Percentiles rank a stretch among this genome's conserved stretches.
Conservation (phyloP, 805 yeast species). For the Starmerella tilneyi region DNA sequence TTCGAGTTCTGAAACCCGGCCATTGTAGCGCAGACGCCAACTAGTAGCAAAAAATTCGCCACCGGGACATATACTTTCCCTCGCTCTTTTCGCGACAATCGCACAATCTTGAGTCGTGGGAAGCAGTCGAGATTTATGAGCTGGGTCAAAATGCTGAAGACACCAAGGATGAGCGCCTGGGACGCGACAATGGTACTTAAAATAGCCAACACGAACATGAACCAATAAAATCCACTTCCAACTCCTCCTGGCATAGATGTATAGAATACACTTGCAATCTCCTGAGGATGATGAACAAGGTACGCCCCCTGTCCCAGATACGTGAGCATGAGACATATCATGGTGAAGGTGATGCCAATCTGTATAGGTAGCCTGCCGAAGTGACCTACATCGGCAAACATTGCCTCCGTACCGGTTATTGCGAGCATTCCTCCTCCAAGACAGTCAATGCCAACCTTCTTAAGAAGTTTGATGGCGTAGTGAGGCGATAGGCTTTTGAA, state of each 20-base stretch:
- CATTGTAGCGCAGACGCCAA: slow-evolving; percentile 42
- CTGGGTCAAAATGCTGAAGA: slow-evolving; percentile 44
- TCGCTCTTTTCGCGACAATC: slow-evolving; percentile 37
- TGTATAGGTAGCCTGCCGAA: slow-evolving; percentile 44
- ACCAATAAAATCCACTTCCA: slow-evolving; percentile 40
- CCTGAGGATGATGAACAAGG: slow-evolving; percentile 35
- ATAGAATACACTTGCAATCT: slow-evolving; percentile 38
- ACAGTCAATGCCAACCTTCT: slow-evolving; percentile 31
- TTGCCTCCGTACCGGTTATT: slow-evolving; percentile 52
- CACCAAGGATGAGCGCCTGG: slow-evolving; percentile 50
- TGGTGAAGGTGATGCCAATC: slow-evolving; percentile 32
- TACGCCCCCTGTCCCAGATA: slow-evolving; percentile 53
- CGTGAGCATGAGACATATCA: slow-evolving; percentile 38
- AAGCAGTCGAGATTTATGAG: slow-evolving; percentile 46
- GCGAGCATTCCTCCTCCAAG: slow-evolving; percentile 46
- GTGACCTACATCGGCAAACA: slow-evolving; percentile 56
- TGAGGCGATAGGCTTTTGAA: slow-evolving; percentile 43
- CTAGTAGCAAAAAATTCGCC: slow-evolving; percentile 42
- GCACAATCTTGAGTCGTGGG: slow-evolving; percentile 40
- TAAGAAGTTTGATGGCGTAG: slow-evolving; percentile 41
- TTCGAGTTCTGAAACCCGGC: slow-evolving; percentile 44
- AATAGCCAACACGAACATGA: slow-evolving; percentile 41
- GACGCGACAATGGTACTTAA: slow-evolving; percentile 50
- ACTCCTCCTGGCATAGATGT: slow-evolving; percentile 43
- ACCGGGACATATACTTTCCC: slow-evolving; percentile 47